phyloP scores from a whole-genome alignment of 1,139 yeast genomes.

The Blastobotrys malaysiensis region DNA sequence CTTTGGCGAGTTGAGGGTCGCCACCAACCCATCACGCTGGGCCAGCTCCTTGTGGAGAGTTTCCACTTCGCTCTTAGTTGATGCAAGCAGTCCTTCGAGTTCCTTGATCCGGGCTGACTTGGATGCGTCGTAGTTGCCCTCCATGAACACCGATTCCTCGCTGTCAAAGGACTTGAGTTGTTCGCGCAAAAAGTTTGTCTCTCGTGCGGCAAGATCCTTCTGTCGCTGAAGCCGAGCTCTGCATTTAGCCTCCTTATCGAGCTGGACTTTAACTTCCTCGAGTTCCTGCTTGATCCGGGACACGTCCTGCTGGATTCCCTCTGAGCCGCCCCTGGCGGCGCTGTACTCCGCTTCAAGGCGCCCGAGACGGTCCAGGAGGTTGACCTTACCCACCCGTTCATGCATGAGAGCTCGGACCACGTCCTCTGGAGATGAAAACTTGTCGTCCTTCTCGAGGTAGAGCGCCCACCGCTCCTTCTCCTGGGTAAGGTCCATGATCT shows the following conservation, averaged over 20 bases:
- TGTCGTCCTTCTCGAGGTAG: slow-evolving; percentile 28
- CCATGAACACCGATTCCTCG: slow-evolving; percentile 27
- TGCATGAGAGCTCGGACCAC: slow-evolving; percentile 30
- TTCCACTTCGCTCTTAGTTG: slow-evolving; percentile 51
- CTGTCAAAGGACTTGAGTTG: slow-evolving; percentile 39
- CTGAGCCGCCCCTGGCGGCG: slow-evolving; percentile 15
- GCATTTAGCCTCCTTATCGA: slow-evolving; percentile 33
- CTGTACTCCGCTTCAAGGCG: slow-evolving; percentile 31
- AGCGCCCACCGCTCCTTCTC: slow-evolving; percentile 38
- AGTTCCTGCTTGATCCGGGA: slow-evolving; percentile 36
- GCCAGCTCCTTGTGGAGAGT: slow-evolving; percentile 39
- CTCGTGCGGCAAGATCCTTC: slow-evolving; percentile 51
- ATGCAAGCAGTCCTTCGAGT: slow-evolving; percentile 50
- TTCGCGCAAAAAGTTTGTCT: slow-evolving; percentile 53
- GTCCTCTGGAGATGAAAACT: slow-evolving; percentile 32
- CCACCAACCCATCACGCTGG: slow-evolving; percentile 29
- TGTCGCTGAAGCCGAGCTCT: slow-evolving; percentile 49
- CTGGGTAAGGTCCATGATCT: slow-evolving; percentile 44
- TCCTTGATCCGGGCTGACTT: slow-evolving; percentile 35
- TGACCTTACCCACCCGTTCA: slow-evolving; percentile 32
- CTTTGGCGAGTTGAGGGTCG: slow-evolving; percentile 24
- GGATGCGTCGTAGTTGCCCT: slow-evolving; percentile 13
- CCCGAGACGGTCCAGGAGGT: slow-evolving; percentile 31
- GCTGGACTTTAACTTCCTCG: slow-evolving; percentile 33
- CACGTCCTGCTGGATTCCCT: slow-evolving; percentile 20